Base-by-base conservation (phyloP, 2,329 filamentous ascomycete genomes). In the Aspergillus sp. region DNA sequence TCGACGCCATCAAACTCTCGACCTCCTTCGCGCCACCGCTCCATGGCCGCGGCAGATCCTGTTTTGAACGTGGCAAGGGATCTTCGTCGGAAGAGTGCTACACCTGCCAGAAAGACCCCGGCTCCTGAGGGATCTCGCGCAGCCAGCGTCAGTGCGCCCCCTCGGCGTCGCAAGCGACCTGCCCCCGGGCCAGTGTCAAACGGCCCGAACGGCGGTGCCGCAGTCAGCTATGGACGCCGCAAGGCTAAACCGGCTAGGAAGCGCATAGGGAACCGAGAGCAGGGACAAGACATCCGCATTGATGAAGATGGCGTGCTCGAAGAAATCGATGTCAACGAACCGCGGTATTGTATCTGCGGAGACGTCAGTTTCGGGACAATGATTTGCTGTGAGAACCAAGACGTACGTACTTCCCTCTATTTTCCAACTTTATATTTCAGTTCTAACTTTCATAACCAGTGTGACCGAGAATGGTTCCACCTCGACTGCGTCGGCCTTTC, bases 381-480 rank as follows among this genome's bases (percentile, higher is more conserved):
- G 86, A 85, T 88, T 59, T 83, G 80, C 44, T 88, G 86, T 67
- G 85, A 88, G 64, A 84, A 86, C 64, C 80, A 81, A 52, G 82
- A 85, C 65, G 81, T 83, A 69, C 61, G 71, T 69, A 50, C 56
- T 40, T 24, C 13, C 44, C 50, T 22, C 30, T 44, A 58, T 37
- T 44, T 17, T 33, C n/a, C 22, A 13, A 5, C 13, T 7, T 39
- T 19, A 15, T 15, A 4, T 39, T 24, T 37, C 53, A 17, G 20
- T 30, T 7, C 62, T 73, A 61, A 69, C 41, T 15, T 34, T 22
- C 12, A 17, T 62, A 9, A 30, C 11, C 27, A 86, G 80, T 88
- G 86, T 71, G 83, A 86, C 61, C 82, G 79, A 44, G 85, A 88
- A 72, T 88, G 86, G 86, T 88, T 88, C 68, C 86, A 88, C 66